Conservation (phyloP, 2,329 filamentous ascomycete genomes). For the Colletotrichum eremochloae region DNA sequence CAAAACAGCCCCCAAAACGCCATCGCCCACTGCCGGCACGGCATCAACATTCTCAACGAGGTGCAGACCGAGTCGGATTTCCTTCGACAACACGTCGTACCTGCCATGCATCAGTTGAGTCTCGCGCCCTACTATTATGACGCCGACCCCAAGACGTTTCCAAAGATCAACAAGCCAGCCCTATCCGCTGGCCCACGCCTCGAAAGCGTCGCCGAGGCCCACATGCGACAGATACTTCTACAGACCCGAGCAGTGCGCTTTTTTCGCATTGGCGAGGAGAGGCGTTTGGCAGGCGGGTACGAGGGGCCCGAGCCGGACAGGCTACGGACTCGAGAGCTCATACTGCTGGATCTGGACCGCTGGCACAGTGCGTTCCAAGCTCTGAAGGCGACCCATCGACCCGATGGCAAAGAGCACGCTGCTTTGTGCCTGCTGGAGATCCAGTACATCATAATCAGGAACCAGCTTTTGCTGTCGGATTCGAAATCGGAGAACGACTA, state of each 20-base stretch:
- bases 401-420: not conserved
- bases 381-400: not conserved
- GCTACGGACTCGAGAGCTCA: not conserved
- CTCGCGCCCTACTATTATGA: constrained; percentile 12
- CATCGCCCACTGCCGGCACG: constrained; percentile 24
- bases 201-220: constrained; percentile 46
- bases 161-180: not conserved
- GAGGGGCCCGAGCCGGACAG: constrained; percentile 15
- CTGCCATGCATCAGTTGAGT: constrained; percentile 1
- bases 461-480: not conserved
- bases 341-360: constrained; percentile 8
- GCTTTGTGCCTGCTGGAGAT: constrained; percentile 3
- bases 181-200: not conserved
- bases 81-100: constrained; percentile 14
- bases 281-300: constrained; percentile 11
- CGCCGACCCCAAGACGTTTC: constrained; percentile 9
- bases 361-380: not conserved
- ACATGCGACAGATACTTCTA: constrained; percentile 48
- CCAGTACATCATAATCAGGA: not conserved
- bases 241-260: constrained; percentile 48
- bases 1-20: constrained; percentile 17
- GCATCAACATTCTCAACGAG: constrained; percentile 36
- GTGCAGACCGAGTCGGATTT: constrained; percentile 7
- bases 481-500: constrained; percentile 43
- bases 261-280: constrained; percentile 46